phyloP scores from a whole-genome alignment of 352 stramenopile genomes.

The Pythium sp. region DNA sequence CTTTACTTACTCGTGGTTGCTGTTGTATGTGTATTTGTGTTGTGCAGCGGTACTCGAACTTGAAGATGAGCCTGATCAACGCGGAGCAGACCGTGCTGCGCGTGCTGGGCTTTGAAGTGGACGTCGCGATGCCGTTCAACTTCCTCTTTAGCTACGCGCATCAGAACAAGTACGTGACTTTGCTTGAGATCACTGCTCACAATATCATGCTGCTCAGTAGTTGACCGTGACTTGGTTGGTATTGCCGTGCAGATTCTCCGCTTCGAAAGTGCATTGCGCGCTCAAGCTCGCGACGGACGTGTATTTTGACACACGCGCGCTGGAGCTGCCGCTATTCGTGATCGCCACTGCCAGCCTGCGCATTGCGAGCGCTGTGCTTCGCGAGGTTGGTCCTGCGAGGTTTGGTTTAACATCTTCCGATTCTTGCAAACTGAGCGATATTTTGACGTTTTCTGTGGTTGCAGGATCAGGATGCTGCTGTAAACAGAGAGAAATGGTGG shows the following conservation, averaged over 20 bases:
- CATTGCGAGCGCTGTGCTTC: conserved; percentile 23
- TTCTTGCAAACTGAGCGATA: background rate
- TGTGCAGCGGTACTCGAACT: conserved; percentile 31
- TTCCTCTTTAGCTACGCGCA: conserved; percentile 37
- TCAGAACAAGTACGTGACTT: conserved; percentile 22
- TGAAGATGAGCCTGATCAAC: conserved; percentile 50
- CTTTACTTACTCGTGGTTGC: no score
- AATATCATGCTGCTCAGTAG: background rate
- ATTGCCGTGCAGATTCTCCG: conserved; percentile 22
- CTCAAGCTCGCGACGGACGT: conserved; percentile 39
- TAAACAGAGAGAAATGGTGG: conserved; percentile 37
- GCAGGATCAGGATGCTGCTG: background rate
- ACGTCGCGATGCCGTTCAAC: conserved; percentile 33
- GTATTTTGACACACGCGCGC: conserved; percentile 22
- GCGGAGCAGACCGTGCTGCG: conserved; percentile 51
- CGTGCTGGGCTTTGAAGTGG: conserved; percentile 45
- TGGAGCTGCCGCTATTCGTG: conserved; percentile 26
- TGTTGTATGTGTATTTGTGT: conserved; percentile 8
- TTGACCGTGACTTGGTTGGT: background rate
- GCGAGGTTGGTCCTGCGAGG: conserved; percentile 10
- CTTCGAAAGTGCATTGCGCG: conserved; percentile 30
- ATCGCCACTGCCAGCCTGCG: conserved; percentile 32
- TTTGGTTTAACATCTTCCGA: background rate
- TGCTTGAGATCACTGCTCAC: background rate
- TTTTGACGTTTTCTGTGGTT: background rate